Base-by-base conservation (phyloP, 306 rosid species). In the Senna siamea region DNA sequence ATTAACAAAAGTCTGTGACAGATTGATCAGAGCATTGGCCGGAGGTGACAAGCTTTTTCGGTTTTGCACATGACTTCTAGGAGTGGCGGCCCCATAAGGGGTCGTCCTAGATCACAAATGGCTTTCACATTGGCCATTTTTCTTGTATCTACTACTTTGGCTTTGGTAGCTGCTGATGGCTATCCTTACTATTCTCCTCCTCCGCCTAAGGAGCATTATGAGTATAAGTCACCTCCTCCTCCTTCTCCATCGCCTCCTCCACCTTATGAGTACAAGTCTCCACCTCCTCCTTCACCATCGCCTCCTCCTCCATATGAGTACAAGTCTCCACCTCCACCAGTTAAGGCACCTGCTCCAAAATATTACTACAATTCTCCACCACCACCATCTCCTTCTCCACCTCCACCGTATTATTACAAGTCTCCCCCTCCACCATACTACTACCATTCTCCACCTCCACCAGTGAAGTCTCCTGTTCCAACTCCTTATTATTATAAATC, bases 171-270 rank as follows among this genome's bases (percentile, higher is more conserved):
- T 59, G 98, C 92, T 20, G 87, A 91, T 72, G 92, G 84, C 58
- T 93, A 93, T 60, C 63, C 86, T 7, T 93, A 93, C 73, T 74
- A 44, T 10, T 90, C 98, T 54, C 93, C 98, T 0, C 97, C 97
- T 10, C 92, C 95, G 30, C 92, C 96, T 0, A 17, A 11, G 10
- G 68, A 62, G 2, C 86, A 83, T 3, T 84, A 84, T 1, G 81
- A 73, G 72, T 83, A 83, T 53, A 76, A 11, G 9, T 57, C 63
- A 4, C 63, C 63, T 63, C 69, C 61, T 10, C 61, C 61, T 9
- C 59, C 80, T 30, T 61, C 77, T 58, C 63, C 84, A 0, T 80
- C 84, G 0, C 85, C 81, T 2, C 77, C 84, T 0, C 79, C 79
- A 0, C 83, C 83, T 0, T 71, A 78, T 10, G 73, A 32, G 26